Evolutionary conservation across 2,329 filamentous ascomycete genomes (phyloP), one percentile per base, ranked within the genome.

Genomic region (Sporothrix humicola): DNA sequence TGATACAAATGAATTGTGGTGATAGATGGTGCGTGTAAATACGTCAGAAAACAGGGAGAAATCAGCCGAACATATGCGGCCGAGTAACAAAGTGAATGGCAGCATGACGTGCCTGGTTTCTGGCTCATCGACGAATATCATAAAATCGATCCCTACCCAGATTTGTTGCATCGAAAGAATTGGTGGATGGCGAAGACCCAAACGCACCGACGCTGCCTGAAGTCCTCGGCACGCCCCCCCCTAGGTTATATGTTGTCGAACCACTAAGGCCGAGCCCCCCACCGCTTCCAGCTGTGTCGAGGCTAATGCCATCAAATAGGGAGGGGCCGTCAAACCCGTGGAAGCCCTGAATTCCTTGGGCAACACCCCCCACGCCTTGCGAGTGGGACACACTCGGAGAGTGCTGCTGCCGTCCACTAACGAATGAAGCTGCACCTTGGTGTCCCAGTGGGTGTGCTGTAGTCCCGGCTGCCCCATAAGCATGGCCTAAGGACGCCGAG

Each of bases 231-330:
- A 79, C 78, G 26, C 73, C 76, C 15, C 78, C 77, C 31, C 75
- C 74, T 15, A 78, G 76, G 61, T 75, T 76, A 69, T 82, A 82
- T 2, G 75, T 20, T 6, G 73, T 52, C 1, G 78, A 37, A 42
- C 54, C 72, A 37, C 75, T 76, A 8, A 81, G 71, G 1, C 77
- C 77, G 61, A 81, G 73, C 2, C 76, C 72, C 3, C 77, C 75
- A 69, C 76, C 59, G 75, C 76, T 76, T 69, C 76, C n/a, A 76
- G 78, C 58, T 37, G 76, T 71, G 61, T 82, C 80, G 2, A 82
- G 75, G 42, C 74, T 73, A 10, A 81, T 78, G 66, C 79, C 78
- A 48, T 82, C 81, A 31, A 77, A 76, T 8, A 77, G 15, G 0
- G 73, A 73, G 1, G 75, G 69, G 48, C 71, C 73, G 37, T 78